These are phyloP conservation scores for Teunomyces lycoperdinae DNA, from an alignment of 805 yeast genomes.

Conservation along the genomic window DNA sequence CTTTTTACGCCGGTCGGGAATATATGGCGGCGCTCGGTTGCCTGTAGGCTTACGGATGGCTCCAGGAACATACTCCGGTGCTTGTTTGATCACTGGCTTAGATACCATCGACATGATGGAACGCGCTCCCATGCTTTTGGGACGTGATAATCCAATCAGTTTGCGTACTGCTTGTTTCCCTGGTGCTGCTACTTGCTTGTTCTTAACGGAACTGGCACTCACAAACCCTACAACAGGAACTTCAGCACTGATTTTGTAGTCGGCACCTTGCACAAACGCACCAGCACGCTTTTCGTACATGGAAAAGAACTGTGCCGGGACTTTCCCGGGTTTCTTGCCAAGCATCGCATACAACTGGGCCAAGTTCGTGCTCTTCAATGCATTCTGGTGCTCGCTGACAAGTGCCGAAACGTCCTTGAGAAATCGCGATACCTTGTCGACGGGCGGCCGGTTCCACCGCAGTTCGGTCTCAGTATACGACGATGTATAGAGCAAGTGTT, in stretches of 20 bases:
- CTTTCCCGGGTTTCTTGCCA: neutral
- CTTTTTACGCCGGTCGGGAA: conserved; percentile 23
- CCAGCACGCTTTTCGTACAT: neutral
- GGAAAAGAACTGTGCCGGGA: neutral
- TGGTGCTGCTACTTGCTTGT: neutral
- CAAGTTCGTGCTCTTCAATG: conserved; percentile 17
- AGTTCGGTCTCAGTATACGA: conserved; percentile 19
- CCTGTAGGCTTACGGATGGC: neutral
- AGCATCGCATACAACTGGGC: conserved; percentile 17
- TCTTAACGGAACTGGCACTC: neutral
- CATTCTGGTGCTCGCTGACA: conserved; percentile 12
- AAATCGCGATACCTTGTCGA: conserved; percentile 28
- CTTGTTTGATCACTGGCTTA: neutral
- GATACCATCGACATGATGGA: neutral
- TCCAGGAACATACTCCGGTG: neutral
- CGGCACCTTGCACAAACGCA: conserved; percentile 1
- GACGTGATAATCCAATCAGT: neutral
- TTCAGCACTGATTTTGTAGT: neutral
- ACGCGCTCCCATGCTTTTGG: neutral
- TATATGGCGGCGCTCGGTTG: conserved; percentile 33
- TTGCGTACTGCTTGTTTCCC: neutral
- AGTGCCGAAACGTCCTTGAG: conserved; percentile 11
- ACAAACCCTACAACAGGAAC: neutral
- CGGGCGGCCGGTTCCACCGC: conserved; percentile 20
- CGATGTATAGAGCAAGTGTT: conserved; percentile 49